Evolutionary conservation across 768 basidiomycete species (phyloP).

Genomic region (Calocybe cyanea): DNA sequence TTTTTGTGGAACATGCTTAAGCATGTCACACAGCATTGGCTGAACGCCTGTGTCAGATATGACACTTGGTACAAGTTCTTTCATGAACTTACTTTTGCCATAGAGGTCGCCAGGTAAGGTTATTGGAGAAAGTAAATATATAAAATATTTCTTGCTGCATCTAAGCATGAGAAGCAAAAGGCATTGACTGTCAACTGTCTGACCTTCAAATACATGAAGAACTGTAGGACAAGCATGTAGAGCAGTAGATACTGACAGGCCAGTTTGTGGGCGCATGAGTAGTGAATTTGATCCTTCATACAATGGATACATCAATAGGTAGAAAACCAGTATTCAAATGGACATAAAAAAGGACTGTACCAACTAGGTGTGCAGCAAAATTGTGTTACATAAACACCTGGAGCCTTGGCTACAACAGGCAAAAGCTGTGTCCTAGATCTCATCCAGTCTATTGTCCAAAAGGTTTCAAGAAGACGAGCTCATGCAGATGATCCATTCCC

Average conservation of each 20-base stretch:
- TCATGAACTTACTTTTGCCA: conserved; percentile 2
- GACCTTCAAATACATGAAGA: conserved; percentile 16
- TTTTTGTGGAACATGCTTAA: conserved; percentile 36
- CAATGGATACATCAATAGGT: not conserved
- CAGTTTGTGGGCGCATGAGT: conserved; percentile 33
- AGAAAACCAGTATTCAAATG: too few species aligned
- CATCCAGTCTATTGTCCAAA: not conserved
- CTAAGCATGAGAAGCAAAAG: not conserved
- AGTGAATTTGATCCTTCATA: conserved; percentile 21
- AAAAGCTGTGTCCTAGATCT: conserved; percentile 47
- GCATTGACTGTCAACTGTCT: not conserved
- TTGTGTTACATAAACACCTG: conserved; percentile 38
- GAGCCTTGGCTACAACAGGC: conserved; percentile 38
- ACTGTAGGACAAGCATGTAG: conserved; percentile 26
- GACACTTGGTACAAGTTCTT: not conserved
- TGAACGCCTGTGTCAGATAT: conserved; percentile 6
- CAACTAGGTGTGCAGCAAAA: conserved; percentile 50
- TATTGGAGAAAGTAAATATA: conserved; percentile 11
- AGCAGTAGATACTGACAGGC: conserved; percentile 37
- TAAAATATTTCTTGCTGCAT: conserved; percentile 8
- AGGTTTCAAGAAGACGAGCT: conserved; percentile 19
- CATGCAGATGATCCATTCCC: conserved; percentile 57
- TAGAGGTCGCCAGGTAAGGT: conserved; percentile 1
- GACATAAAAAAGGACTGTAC: conserved; percentile 41
- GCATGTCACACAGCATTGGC: conserved; percentile 29